Evolutionary conservation across 2,329 filamentous ascomycete genomes (phyloP).

Genomic region (Nigrospora oryzae): DNA sequence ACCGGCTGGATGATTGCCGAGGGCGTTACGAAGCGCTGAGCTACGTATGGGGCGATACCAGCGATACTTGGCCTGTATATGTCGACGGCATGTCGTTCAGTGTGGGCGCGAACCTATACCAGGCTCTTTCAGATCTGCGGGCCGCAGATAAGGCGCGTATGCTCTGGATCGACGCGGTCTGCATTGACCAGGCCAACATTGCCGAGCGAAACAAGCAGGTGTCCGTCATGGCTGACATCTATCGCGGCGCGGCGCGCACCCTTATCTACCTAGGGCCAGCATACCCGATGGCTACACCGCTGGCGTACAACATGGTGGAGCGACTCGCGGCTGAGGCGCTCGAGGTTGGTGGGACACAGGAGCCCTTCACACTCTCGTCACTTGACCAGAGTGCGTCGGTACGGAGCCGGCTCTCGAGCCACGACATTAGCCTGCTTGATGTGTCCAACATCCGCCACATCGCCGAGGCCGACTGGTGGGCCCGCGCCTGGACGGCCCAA

Average conservation of each 20-base stretch:
- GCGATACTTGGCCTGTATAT: neutral
- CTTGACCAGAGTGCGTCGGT: neutral
- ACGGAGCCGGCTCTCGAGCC: neutral
- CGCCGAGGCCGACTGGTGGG: conserved; percentile 2
- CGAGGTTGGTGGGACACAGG: neutral
- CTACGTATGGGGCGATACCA: neutral
- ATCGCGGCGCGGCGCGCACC: neutral
- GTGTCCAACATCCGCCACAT: conserved; percentile 1
- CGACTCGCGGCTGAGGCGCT: neutral
- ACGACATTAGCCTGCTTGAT: neutral
- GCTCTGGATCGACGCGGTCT: conserved; percentile 8
- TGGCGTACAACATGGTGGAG: neutral
- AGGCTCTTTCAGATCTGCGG: neutral
- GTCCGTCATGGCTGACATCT: conserved; percentile 5
- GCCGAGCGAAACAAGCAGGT: conserved; percentile 4
- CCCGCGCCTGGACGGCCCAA: conserved; percentile 7
- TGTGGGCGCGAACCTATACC: neutral
- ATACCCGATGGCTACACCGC: neutral
- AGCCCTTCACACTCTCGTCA: neutral
- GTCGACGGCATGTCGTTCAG: neutral
- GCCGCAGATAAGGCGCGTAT: neutral
- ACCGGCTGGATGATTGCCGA: neutral
- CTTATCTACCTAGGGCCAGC: conserved; percentile 3
- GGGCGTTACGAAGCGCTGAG: neutral
- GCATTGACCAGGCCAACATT: conserved; percentile 5